Evolutionary conservation across 2,329 filamentous ascomycete genomes (phyloP).

Genomic region (Kalaharituber pfeilii): DNA sequence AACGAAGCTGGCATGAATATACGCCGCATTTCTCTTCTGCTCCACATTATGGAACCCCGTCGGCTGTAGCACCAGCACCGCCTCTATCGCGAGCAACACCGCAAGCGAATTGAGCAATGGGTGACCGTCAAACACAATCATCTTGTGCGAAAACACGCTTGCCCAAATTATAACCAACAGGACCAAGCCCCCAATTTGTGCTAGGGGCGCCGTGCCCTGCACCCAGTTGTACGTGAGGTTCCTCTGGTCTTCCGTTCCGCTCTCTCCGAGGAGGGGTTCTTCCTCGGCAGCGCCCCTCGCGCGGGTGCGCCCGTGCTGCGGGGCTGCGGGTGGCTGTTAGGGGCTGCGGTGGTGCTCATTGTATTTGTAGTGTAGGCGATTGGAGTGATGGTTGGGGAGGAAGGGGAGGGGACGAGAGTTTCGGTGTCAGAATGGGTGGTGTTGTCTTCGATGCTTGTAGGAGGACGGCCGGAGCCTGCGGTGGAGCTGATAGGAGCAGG

Average conservation of each 20-base stretch:
- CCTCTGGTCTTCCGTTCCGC: conserved; percentile 32
- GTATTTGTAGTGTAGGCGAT: background rate
- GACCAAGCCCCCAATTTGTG: conserved; percentile 61
- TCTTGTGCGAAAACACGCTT: conserved; percentile 47
- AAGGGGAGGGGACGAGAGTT: background rate
- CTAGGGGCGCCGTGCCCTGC: conserved; percentile 61
- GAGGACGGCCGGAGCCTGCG: background rate
- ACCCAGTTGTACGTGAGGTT: conserved; percentile 11
- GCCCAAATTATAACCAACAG: conserved; percentile 63
- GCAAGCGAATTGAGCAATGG: conserved; percentile 41
- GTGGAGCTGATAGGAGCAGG: background rate
- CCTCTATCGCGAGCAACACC: conserved; percentile 59
- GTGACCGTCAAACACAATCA: conserved; percentile 77
- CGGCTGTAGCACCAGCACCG: conserved; percentile 71
- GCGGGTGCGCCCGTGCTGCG: background rate
- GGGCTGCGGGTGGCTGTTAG: background rate
- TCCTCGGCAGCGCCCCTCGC: no score
- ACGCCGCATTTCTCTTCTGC: conserved; percentile 51
- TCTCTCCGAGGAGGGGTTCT: conserved; percentile 51
- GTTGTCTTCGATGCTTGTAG: background rate
- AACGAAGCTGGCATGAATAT: conserved; percentile 54
- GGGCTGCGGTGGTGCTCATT: background rate
- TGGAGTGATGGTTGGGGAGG: background rate
- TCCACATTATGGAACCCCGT: conserved; percentile 45
- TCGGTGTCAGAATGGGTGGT: background rate